These are phyloP conservation scores for Striga hermonthica DNA, from an alignment of 305 asterid genomes.

Conservation along the genomic window DNA sequence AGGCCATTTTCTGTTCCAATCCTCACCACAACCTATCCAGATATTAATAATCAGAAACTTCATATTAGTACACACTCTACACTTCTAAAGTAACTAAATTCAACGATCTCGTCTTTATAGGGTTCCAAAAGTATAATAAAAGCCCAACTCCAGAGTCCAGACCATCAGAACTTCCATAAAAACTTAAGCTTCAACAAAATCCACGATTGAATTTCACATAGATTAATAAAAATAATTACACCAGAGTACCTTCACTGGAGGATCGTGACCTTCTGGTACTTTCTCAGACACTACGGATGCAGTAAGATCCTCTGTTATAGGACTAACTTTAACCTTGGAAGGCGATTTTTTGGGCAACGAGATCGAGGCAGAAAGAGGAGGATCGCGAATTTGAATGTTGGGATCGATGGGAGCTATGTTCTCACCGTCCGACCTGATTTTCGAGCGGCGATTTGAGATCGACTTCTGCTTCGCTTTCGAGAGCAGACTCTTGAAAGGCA, in stretches of 20 bases:
- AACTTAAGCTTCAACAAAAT: conserved; percentile 13
- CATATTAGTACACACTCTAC: background rate
- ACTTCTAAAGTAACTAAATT: too few relatives aligned
- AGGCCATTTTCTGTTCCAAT: conserved; percentile 58
- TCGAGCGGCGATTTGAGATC: background rate
- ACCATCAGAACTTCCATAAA: too few relatives aligned
- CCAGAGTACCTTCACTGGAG: conserved; percentile 66
- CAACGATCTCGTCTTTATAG: too few relatives aligned
- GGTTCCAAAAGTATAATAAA: too few relatives aligned
- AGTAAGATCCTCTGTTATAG: background rate
- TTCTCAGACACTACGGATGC: background rate
- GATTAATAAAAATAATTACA: background rate
- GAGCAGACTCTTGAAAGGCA: background rate
- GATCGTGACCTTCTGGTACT: conserved; percentile 38
- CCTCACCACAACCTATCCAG: conserved; percentile 69
- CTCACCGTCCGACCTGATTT: background rate
- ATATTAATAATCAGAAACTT: conserved; percentile 5
- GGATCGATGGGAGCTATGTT: background rate
- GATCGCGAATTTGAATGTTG: background rate
- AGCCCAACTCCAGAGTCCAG: too few relatives aligned
- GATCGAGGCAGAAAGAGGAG: background rate
- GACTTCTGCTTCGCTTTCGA: too few relatives aligned
- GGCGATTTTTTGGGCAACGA: background rate
- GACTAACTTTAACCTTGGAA: background rate
- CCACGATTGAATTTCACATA: too few relatives aligned